Evolutionary conservation across 352 stramenopile genomes (phyloP).

Genomic region (Pythium phragmitis): DNA sequence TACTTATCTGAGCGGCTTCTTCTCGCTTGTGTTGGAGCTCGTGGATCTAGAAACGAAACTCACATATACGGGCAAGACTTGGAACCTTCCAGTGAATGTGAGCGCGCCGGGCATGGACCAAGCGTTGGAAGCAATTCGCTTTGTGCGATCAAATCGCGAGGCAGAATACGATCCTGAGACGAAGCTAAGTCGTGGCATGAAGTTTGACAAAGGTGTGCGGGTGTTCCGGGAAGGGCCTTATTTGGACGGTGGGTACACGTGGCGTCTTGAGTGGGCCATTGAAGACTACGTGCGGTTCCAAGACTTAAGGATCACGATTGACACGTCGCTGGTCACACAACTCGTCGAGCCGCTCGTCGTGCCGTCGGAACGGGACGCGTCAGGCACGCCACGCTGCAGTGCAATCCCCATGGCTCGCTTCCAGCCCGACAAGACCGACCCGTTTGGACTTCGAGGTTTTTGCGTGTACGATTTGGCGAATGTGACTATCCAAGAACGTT

Average conservation of each 20-base stretch:
- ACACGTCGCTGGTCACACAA: constrained; percentile 59
- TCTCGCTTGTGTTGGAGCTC: constrained; percentile 56
- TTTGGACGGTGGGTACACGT: constrained; percentile 69
- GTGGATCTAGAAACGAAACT: constrained; percentile 42
- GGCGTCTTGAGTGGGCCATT: constrained; percentile 70
- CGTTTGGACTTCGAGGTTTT: constrained; percentile 46
- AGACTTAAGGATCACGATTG: constrained; percentile 58
- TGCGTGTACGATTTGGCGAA: constrained; percentile 72
- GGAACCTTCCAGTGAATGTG: constrained; percentile 68
- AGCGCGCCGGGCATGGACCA: constrained; percentile 69
- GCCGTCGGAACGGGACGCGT: constrained; percentile 45
- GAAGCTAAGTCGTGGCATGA: constrained; percentile 42
- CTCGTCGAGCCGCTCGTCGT: constrained; percentile 60
- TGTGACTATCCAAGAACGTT: constrained; percentile 61
- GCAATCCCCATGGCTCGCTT: constrained; percentile 55
- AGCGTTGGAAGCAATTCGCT: constrained; percentile 61
- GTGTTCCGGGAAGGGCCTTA: constrained; percentile 66
- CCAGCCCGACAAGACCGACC: constrained; percentile 40
- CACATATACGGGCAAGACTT: constrained; percentile 47
- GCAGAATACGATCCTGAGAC: constrained; percentile 60
- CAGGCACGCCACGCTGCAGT: constrained; percentile 43
- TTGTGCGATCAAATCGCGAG: constrained; percentile 68
- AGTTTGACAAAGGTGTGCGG: constrained; percentile 75
- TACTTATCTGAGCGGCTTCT: constrained; percentile 67
- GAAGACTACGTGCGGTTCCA: constrained; percentile 74